Evolutionary conservation across 176 grass and related monocot species (phyloP), one percentile per base, ranked within the genome.

Genomic region (Zizania latifolia): DNA sequence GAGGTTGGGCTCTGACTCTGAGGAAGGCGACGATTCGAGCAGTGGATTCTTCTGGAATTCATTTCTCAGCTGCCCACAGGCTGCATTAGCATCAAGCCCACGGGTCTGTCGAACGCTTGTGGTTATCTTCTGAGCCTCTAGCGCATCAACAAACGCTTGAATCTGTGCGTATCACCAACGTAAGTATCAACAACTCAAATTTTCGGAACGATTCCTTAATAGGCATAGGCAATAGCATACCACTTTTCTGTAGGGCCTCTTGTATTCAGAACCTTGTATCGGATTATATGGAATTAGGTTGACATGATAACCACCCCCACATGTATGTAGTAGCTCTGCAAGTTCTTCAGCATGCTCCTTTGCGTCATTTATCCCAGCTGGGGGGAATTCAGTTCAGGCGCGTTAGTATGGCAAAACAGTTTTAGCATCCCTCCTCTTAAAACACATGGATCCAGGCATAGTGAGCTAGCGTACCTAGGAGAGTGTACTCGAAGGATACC

Each of bases 261-360:
- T 85, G 81, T 92, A 98, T 38, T 92, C 95, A 34, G 94, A 98
- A 21, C 84, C 91, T 88, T 94, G 82, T 50, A 98, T 89, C 11
- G 91, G 95, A 77, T 98, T 98, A 69, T 89, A 98, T 40, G 94
- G 94, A 53, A 98, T 98, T 69, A 98, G 53, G 68, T 98, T 98
- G 62, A 98, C 94, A 56, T 98, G 94, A 81, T 94, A 94, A 53
- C 94, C 89, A 15, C 89, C 62, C 23, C 94, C 94, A 51, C 79
- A 92, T 4, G 34, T 50, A 62, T 61, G 82, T 58, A 98, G 78
- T 41, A 98, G 43, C 35, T 83, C 78, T 50, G 91, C 89, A 15
- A 98, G 84, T 74, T 98, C 90, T 73, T 68, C 73, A 0, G 95
- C 91, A 48, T 94, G 91, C 14, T 86, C 89, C 71, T 68, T 78